Evolutionary conservation across 1,139 yeast genomes (phyloP).

Genomic region (Suhomyces choctaworum): DNA sequence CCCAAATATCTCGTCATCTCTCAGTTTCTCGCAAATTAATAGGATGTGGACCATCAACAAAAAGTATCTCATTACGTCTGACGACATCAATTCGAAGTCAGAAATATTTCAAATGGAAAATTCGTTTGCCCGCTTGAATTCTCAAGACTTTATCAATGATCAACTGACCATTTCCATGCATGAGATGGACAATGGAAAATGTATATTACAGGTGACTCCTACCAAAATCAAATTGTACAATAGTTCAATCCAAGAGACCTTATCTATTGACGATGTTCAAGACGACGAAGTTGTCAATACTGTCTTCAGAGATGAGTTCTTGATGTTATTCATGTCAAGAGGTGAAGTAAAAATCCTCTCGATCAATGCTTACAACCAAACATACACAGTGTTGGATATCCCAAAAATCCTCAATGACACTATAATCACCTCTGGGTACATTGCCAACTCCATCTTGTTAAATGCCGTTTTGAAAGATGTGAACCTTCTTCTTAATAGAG

Average conservation of each 20-base stretch:
- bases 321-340: constrained; percentile 53
- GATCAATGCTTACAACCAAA: constrained; percentile 42
- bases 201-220: constrained; percentile 74
- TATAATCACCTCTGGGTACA: constrained; percentile 69
- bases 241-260: constrained; percentile 52
- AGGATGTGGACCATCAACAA: constrained; percentile 69
- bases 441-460: constrained; percentile 47
- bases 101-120: constrained; percentile 73
- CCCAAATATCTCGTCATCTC: constrained; percentile 65
- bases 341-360: constrained; percentile 57
- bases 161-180: constrained; percentile 69
- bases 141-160: constrained; percentile 63
- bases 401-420: constrained; percentile 59
- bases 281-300: constrained; percentile 55
- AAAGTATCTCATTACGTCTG: constrained; percentile 70
- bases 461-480: constrained; percentile 46
- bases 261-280: constrained; percentile 38
- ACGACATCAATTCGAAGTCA: constrained; percentile 60
- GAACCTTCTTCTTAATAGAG: constrained; percentile 29
- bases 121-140: constrained; percentile 62
- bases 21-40: constrained; percentile 74
- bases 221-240: constrained; percentile 66
- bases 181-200: constrained; percentile 56
- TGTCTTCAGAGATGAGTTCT: constrained; percentile 49
- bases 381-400: constrained; percentile 37